Percentiles rank a stretch among this genome's conserved stretches.
These are phyloP conservation scores for Penicillium ochrochloron DNA, from an alignment of 495 filamentous ascomycete genomes.

Conservation along the genomic window DNA sequence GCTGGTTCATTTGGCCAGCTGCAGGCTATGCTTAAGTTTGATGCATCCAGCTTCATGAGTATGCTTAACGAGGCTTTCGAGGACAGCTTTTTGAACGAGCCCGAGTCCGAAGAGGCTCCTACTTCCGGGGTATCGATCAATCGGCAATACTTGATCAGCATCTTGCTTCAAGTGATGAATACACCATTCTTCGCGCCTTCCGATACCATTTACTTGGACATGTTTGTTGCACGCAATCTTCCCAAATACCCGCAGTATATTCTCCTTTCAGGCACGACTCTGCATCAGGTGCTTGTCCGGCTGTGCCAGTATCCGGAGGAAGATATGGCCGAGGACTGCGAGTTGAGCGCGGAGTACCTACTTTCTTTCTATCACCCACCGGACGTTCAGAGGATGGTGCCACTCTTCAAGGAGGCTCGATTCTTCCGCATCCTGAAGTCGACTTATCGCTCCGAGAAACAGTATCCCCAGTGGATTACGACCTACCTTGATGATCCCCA, in stretches of 20 bases:
- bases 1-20: slow-evolving; percentile 83
- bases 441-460: slow-evolving; percentile 78
- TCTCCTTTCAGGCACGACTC: slow-evolving; percentile 79
- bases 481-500: slow-evolving; percentile 86
- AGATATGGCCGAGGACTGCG: slow-evolving; percentile 89
- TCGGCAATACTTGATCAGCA: slow-evolving; percentile 86
- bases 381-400: slow-evolving; percentile 74
- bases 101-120: slow-evolving; percentile 39
- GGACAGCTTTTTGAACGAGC: slow-evolving; percentile 86
- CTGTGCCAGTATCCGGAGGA: slow-evolving; percentile 81
- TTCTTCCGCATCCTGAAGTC: slow-evolving; percentile 96
- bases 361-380: slow-evolving; percentile 92
- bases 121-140: slow-evolving; percentile 70
- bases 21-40: slow-evolving; percentile 80
- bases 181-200: slow-evolving; percentile 69
- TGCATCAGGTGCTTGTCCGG: slow-evolving; percentile 79
- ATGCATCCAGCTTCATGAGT: slow-evolving; percentile 89
- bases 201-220: slow-evolving; percentile 92
- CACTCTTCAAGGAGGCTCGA: slow-evolving; percentile 75
- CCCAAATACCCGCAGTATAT: slow-evolving; percentile 97
- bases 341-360: slow-evolving; percentile 93
- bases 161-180: slow-evolving; percentile 87
- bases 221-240: slow-evolving; percentile 95
- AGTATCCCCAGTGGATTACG: slow-evolving; percentile 77
- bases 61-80: slow-evolving; percentile 98